Base-by-base conservation (phyloP, 306 rosid species). In the Medicago arabica region DNA sequence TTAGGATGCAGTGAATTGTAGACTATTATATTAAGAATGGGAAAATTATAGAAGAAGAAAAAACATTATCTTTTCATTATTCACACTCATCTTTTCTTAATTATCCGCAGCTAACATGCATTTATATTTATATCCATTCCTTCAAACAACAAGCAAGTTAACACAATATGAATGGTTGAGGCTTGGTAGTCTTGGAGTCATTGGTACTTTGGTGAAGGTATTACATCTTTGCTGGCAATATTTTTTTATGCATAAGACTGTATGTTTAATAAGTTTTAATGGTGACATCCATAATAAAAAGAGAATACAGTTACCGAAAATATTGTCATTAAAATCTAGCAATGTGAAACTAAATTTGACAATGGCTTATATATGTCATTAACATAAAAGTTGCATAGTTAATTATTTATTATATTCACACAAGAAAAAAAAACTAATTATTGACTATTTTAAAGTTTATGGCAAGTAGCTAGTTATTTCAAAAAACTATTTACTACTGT, bases 141-240 rank as follows among this genome's bases (percentile, higher is more conserved):
- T 93, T 15, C 88, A 85, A 76, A 88, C 97, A 40, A 89, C 93
- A 44, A 83, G 88, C 86, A 88, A 84, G 89, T 86, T 91, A 41
- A 78, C 88, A 76, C 96, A 92, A 5, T 93, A 88, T 44, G 98
- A 93, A 83, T 84, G 83, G 85, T 83, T 93, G 87, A 89, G 98
- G 80, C 89, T 93, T 39, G 88, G 96, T 60, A 89, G 93, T 83
- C 87, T 93, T 60, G 98, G 98, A 74, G 96, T 93, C 79, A 89
- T 93, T 71, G 96, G 21, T 51, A 23, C 58, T 9, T 91, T 91
- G 75, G 98, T 88, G 87, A 91, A 93, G 97, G 98, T 93, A 85
- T 40, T 64, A 44, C 67, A 15, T 65, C 41, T 69, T 71, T 69
- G 59, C 72, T 72, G 73, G 54, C n/a, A 14, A 58, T 75, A 50